Evolutionary conservation across 768 basidiomycete genomes (phyloP), one percentile per base, ranked within the genome.

Genomic region (Termitomyces sp.): DNA sequence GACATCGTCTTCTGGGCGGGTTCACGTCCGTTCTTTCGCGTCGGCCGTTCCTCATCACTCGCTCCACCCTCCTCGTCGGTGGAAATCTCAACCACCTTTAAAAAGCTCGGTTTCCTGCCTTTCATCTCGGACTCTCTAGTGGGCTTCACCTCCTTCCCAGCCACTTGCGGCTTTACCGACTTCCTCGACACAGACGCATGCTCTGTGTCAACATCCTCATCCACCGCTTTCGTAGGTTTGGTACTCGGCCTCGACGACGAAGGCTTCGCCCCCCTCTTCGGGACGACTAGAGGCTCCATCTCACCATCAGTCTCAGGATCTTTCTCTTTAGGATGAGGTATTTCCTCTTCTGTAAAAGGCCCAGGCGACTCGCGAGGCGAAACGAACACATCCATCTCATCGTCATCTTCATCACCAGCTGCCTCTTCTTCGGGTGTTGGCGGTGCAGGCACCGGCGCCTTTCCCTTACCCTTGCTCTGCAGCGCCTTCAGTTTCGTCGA

Each of bases 41-140:
- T 20, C n/a, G 58, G 59, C 7, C 42, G 59, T 36, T 62, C 62
- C 18, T 65, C 59, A n/a, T 62, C 55, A n/a, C 65, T 61, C 12
- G 61, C 58, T 10, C 62, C 67, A 27, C 66, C 68, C n/a, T 75
- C 73, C 34, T 76, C 76, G 39, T 77, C 76, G 8, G 74, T 74
- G 7, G 75, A 76, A 16, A 79, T 72, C 50, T 79, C 76, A 26
- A 79, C 74, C 16, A 79, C 74, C 60, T 72, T 72, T 60, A 70
- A 47, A 13, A 47, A 59, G 26, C 61, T 64, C 22, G 32, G 30
- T 36, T 62, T 62, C 24, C 53, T 48, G 42, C 56, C 59, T 45
- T 39, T 34, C 47, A 51, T 65, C 27, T 47, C 64, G 24, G 52
- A 47, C 46, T 27, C 57, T 58, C 55, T 42, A 24, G 51, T 6